A percentile compares a stretch with the other conserved stretches of the same genome.
Conservation (phyloP, 1,284 basidiomycete species). For the Hortiboletus rubellus region DNA sequence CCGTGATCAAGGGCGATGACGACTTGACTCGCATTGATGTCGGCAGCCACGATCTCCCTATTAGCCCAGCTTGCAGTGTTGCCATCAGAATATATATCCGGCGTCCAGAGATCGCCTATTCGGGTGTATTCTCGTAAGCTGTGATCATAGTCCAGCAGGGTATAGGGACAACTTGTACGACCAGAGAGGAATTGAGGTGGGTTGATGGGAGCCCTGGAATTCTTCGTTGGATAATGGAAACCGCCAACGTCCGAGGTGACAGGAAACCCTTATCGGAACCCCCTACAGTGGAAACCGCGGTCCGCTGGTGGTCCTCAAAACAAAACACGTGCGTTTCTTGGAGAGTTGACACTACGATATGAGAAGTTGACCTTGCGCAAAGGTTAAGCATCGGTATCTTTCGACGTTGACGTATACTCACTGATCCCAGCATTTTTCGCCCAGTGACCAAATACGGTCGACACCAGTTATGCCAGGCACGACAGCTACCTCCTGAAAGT, state of each 20-base stretch:
- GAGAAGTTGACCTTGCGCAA: conserved; percentile 47
- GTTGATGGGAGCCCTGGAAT: conserved; percentile 27
- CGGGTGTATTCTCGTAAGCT: conserved; percentile 35
- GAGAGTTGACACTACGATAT: conserved; percentile 60
- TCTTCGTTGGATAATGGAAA: conserved; percentile 54
- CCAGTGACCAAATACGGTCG: conserved; percentile 65
- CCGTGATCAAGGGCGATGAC: conserved; percentile 65
- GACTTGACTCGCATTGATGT: conserved; percentile 62
- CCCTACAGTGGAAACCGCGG: conserved; percentile 39
- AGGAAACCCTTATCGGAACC: conserved; percentile 44
- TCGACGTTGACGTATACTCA: conserved; percentile 37
- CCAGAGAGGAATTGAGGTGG: conserved; percentile 54
- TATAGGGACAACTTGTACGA: conserved; percentile 71
- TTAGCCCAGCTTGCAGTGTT: conserved; percentile 22
- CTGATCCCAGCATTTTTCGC: conserved; percentile 50
- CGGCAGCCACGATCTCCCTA: conserved; percentile 64
- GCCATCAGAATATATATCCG: conserved; percentile 29
- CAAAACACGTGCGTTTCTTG: conserved; percentile 53
- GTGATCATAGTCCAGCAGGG: conserved; percentile 54
- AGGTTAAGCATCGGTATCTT: neutral
- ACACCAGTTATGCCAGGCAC: conserved; percentile 63
- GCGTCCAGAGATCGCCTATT: conserved; percentile 37
- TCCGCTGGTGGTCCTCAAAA: conserved; percentile 41
- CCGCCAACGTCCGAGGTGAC: conserved; percentile 61
- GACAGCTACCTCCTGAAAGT: conserved; percentile 67